phyloP scores from a whole-genome alignment of 257 asterid genomes.

The Nemophila menziesii region DNA sequence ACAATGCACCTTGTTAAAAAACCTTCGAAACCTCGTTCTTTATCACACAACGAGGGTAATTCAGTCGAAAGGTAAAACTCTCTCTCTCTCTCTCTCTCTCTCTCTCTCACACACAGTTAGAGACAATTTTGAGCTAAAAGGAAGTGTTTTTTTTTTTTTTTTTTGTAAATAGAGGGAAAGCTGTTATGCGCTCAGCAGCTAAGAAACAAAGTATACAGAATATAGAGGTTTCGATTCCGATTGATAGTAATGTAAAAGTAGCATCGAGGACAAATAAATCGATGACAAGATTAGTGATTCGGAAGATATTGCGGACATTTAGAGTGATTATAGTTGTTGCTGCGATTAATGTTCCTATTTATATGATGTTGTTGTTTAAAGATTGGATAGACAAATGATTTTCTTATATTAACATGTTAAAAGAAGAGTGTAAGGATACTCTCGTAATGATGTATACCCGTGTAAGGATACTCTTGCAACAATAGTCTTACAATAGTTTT shows the following conservation, averaged over 20 bases:
- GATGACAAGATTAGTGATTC: constrained; percentile 30
- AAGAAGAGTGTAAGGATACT: too few relatives aligned
- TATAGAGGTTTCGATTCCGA: constrained; percentile 9
- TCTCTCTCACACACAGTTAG: neutral
- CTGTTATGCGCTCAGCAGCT: constrained; percentile 56
- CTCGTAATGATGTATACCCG: too few relatives aligned
- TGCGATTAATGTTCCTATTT: constrained; percentile 63
- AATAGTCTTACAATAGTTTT: too few relatives aligned
- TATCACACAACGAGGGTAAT: constrained; percentile 23
- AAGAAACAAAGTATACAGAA: constrained; percentile 41
- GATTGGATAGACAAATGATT: constrained; percentile 82
- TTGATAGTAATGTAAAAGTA: constrained; percentile 41
- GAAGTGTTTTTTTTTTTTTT: constrained; percentile 3
- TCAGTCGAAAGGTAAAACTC: constrained; percentile 48
- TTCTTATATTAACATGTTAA: too few relatives aligned
- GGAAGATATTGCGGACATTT: constrained; percentile 46
- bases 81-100: neutral
- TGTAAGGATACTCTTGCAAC: too few relatives aligned
- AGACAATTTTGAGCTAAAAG: neutral
- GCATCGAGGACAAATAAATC: constrained; percentile 35
- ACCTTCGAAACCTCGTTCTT: constrained; percentile 32
- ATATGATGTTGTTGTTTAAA: constrained; percentile 72
- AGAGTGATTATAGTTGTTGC: constrained; percentile 47
- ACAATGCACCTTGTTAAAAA: constrained; percentile 87
- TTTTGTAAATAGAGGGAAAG: constrained; percentile 86